phyloP scores from a whole-genome alignment of 139 green algal species.

The Yamagishiella unicocca region DNA sequence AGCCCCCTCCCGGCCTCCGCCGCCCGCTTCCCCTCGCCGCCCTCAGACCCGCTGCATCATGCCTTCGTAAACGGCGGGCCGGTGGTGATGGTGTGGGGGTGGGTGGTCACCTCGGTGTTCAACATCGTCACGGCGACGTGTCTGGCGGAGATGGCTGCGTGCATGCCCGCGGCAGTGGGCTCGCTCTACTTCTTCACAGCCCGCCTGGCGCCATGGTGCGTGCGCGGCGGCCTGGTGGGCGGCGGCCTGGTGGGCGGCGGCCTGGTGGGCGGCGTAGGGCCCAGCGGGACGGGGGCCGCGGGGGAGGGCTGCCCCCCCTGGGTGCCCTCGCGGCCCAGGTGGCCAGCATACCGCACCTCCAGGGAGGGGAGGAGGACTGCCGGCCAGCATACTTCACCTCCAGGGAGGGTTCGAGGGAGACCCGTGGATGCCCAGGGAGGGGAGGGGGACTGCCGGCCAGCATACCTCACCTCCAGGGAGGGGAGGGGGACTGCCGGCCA shows the following conservation, averaged over 20 bases:
- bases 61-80: neutral
- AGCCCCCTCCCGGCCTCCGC: neutral
- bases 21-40: neutral
- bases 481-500: too few species aligned
- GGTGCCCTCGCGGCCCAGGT: neutral
- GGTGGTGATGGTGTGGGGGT: neutral
- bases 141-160: conserved; percentile 21
- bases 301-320: neutral
- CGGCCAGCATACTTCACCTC: too few species aligned
- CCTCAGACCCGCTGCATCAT: neutral
- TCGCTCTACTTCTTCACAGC: conserved; percentile 18
- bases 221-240: neutral
- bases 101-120: neutral
- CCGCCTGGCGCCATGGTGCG: conserved; percentile 17
- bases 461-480: too few species aligned
- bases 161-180: conserved; percentile 25
- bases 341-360: neutral
- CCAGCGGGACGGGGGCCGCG: too few species aligned
- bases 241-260: neutral
- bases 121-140: neutral
- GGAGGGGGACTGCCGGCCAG: too few species aligned
- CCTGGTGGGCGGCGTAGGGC: too few species aligned
- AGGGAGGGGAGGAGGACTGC: too few species aligned
- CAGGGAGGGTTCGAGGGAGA: too few species aligned
- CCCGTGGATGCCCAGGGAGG: too few species aligned